Conservation (phyloP, 225 moss, liverwort and hornwort genomes). For the Sphagnum tenellum region DNA sequence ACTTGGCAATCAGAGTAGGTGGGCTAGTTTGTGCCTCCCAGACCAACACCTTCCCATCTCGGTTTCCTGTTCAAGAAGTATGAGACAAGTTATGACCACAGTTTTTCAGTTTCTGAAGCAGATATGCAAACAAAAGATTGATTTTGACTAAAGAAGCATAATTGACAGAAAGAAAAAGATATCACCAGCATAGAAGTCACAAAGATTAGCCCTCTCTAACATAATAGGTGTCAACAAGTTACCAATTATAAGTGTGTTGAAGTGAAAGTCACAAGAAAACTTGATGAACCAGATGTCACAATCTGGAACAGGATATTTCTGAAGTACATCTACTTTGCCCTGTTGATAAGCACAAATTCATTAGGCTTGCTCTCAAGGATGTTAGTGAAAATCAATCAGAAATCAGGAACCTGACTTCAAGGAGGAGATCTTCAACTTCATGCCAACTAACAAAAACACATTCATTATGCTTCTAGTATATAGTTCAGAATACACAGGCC, state of each 20-base stretch:
- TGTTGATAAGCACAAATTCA: constrained; percentile 7
- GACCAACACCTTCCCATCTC: constrained; percentile 85
- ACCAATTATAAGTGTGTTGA: constrained; percentile 77
- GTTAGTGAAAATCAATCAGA: not conserved
- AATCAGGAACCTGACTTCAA: too few relatives aligned
- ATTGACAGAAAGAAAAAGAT: too few relatives aligned
- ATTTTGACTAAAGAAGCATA: not conserved
- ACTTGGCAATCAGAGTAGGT: constrained; percentile 72
- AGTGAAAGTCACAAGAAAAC: constrained; percentile 93
- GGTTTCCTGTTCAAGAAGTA: constrained; percentile 39
- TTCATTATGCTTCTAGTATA: too few relatives aligned
- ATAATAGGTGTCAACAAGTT: not conserved
- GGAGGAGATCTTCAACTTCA: too few relatives aligned
- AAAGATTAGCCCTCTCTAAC: too few relatives aligned
- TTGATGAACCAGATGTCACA: constrained; percentile 99
- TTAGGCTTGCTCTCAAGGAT: not conserved
- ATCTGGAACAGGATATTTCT: constrained; percentile 92
- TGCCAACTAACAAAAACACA: too few relatives aligned
- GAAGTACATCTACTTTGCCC: constrained; percentile 80
- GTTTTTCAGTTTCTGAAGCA: not conserved
- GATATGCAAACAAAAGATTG: not conserved
- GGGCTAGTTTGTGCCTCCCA: constrained; percentile 95
- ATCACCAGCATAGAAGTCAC: too few relatives aligned
- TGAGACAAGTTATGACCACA: not conserved
- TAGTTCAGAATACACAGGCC: too few relatives aligned